Base-by-base conservation (phyloP, 495 filamentous ascomycete genomes). In the Monascus purpureus region DNA sequence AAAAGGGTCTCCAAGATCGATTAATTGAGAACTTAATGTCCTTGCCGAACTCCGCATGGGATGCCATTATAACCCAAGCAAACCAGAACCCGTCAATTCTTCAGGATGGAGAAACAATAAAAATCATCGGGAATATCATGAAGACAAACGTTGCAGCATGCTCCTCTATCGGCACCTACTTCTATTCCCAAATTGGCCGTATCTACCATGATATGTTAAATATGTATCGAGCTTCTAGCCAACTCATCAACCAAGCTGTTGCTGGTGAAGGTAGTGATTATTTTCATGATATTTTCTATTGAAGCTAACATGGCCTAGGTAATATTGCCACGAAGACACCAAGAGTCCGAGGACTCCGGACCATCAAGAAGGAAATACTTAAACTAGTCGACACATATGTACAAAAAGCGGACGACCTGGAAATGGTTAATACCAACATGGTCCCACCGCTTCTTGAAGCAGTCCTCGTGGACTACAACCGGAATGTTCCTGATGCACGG, bases 111-210 rank as follows among this genome's bases (percentile, higher is more conserved):
- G 85, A 99, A 32, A 92, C 85, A 0, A 95, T 99, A 55, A 96
- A 95, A 59, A 74, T 99, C 37, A 80, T 99, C 36, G 90, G 90
- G 32, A 99, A 99, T 52, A 93, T 99, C 44, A 99, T 96, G 90
- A 99, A 99, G 67, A 99, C 90, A 4, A 99, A 99, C 44, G 90
- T 99, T 4, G 83, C 90, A 1, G 90, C 90, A 9, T 96, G 90
- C 50, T 83, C 80, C 16, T 96, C 92, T 0, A 87, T 96, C 31
- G 90, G 90, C 16, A 76, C 78, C 33, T 96, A 95, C 61, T 99
- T 99, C 59, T 94, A 90, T 49, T 88, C 90, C n/a, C 90, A 99
- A 52, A 93, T 99, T 47, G 92, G 87, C 28, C 77, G 87, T 16
- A 93, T 99, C 40, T 99, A 95, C 45, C 75, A 88, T 49, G 92